Percentiles rank a stretch among this genome's conserved stretches.
phyloP scores from a whole-genome alignment of 805 yeast species.

The Ogataea sp. region DNA sequence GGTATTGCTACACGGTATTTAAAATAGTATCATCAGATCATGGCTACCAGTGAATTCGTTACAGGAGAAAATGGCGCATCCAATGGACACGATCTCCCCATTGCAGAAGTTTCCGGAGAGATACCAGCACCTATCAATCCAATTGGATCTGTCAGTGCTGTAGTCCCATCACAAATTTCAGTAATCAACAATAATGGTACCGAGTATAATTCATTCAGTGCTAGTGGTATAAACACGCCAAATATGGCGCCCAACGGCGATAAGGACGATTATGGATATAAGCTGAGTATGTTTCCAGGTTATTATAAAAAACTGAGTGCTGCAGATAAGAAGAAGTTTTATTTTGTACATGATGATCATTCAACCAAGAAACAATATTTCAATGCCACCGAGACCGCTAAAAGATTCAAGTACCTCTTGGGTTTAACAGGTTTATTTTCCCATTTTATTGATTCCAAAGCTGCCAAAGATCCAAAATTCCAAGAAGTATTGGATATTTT shows the following conservation, averaged over 20 bases:
- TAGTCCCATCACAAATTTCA: too few species aligned
- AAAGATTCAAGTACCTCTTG: conserved; percentile 57
- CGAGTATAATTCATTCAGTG: not conserved
- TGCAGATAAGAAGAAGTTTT: conserved; percentile 10
- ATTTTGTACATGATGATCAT: conserved; percentile 27
- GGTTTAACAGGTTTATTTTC: conserved; percentile 60
- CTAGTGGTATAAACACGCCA: not conserved
- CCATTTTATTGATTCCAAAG: conserved; percentile 60
- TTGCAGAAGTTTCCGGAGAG: not conserved
- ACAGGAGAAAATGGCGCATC: not conserved
- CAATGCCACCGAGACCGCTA: conserved; percentile 51
- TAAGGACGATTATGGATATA: conserved; percentile 2
- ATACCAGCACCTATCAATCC: not conserved
- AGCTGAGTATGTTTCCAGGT: conserved; percentile 8
- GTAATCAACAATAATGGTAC: not conserved
- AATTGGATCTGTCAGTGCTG: too few species aligned
- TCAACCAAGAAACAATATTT: conserved; percentile 21
- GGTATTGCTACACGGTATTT: too few species aligned
- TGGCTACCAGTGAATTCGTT: not conserved
- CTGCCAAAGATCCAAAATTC: conserved; percentile 51
- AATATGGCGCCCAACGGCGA: not conserved
- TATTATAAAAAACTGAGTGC: conserved; percentile 3
- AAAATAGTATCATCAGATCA: too few species aligned
- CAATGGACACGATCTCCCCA: not conserved
- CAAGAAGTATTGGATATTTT: conserved; percentile 41